Evolutionary conservation across 805 yeast species (phyloP).

Genomic region (Starmerella apis): DNA sequence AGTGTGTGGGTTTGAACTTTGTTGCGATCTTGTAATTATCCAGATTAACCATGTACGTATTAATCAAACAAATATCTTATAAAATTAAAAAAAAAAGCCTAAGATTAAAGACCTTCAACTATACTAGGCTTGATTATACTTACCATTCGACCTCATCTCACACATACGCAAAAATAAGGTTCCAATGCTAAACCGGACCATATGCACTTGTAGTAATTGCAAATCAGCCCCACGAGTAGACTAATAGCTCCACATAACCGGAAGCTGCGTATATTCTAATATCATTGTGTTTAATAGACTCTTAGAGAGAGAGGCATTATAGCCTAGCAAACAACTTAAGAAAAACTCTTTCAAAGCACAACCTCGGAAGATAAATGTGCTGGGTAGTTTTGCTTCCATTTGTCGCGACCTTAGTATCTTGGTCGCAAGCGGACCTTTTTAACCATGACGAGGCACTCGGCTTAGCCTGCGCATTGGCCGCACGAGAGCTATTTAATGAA

Average conservation of each 20-base stretch:
- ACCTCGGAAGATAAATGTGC: too few relatives aligned
- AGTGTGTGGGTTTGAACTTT: too few relatives aligned
- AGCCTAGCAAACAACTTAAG: too few relatives aligned
- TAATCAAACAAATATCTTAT: too few relatives aligned
- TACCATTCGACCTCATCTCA: too few relatives aligned
- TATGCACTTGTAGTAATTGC: background rate
- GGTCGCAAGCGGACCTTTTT: conserved; percentile 3
- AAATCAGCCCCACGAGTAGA: background rate
- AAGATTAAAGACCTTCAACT: too few relatives aligned
- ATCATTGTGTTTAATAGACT: background rate
- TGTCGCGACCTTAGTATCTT: background rate
- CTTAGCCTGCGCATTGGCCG: conserved; percentile 24
- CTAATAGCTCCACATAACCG: background rate
- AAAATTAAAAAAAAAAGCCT: too few relatives aligned
- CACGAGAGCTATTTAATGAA: conserved; percentile 19
- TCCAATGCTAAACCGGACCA: background rate
- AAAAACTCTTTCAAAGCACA: too few relatives aligned
- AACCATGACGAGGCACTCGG: conserved; percentile 21
- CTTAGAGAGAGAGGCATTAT: too few relatives aligned
- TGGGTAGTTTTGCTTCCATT: background rate
- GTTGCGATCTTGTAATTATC: too few relatives aligned
- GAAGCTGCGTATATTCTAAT: background rate
- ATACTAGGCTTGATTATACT: too few relatives aligned
- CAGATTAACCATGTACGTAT: too few relatives aligned
- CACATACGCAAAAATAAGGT: background rate